Percentiles rank a stretch among this genome's conserved stretches.
These are phyloP conservation scores for Colletotrichum salicis DNA, from an alignment of 2,329 filamentous ascomycete genomes.

Conservation along the genomic window DNA sequence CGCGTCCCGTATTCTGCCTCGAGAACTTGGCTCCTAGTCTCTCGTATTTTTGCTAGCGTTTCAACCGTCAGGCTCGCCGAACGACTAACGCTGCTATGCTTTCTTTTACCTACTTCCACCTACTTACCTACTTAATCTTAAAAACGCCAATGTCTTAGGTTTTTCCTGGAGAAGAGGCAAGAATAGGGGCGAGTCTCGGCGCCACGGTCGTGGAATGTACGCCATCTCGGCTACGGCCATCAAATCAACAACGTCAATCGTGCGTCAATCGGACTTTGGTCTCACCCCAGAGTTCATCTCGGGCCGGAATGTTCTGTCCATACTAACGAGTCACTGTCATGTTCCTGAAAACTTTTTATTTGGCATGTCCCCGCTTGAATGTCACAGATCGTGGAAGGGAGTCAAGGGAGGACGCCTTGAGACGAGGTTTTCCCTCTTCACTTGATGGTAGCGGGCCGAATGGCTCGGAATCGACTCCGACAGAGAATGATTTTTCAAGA, in stretches of 20 bases:
- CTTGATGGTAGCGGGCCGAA: not conserved
- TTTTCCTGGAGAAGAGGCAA: not conserved
- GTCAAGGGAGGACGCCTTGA: not conserved
- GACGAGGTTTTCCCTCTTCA: not conserved
- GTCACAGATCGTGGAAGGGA: not conserved
- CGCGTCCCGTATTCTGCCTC: not conserved
- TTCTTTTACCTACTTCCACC: not conserved
- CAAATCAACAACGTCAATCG: conserved; percentile 3
- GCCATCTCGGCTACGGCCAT: not conserved
- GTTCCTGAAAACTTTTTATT: not conserved
- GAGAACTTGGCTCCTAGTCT: not conserved
- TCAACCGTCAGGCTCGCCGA: not conserved
- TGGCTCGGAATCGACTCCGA: not conserved
- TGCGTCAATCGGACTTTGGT: not conserved
- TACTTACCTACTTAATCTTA: not conserved
- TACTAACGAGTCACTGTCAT: not conserved
- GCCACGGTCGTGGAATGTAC: not conserved
- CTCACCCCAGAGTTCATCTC: not conserved
- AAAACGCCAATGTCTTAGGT: not conserved
- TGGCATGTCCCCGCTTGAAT: not conserved
- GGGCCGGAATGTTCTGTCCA: not conserved
- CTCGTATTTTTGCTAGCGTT: not conserved
- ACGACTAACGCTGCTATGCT: not conserved
- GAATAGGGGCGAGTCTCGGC: not conserved
- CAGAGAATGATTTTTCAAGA: not conserved